Percentiles rank a stretch among this genome's conserved stretches.
Evolutionary conservation across 805 yeast species (phyloP).

Genomic region (Cyberlindnera mississippiensis): DNA sequence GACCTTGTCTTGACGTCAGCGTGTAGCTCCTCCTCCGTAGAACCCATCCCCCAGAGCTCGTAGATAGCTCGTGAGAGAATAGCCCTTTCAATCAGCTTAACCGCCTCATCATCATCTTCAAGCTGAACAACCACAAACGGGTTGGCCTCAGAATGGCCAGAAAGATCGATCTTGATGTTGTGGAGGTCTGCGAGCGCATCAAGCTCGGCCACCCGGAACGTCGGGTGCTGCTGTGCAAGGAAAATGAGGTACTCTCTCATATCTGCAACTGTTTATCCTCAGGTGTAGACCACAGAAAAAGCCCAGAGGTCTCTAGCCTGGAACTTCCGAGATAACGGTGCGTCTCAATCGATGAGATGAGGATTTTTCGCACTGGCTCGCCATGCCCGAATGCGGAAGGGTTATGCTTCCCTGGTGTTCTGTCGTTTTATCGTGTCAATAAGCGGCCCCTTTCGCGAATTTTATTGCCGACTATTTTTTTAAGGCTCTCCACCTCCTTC

Average conservation of each 20-base stretch:
- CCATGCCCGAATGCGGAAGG: neutral
- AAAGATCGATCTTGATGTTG: constrained; percentile 52
- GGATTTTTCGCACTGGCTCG: too few relatives aligned
- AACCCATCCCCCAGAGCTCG: constrained; percentile 80
- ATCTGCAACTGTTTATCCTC: neutral
- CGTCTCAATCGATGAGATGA: constrained; percentile 3
- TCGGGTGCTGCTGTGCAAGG: constrained; percentile 79
- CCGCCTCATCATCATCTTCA: constrained; percentile 64
- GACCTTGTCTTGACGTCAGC: constrained; percentile 32
- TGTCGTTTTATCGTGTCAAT: too few relatives aligned
- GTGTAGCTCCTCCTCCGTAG: constrained; percentile 54
- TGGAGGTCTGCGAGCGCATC: constrained; percentile 75
- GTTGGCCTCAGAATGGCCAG: constrained; percentile 48
- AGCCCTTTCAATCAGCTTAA: constrained; percentile 57
- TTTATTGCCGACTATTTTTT: neutral
- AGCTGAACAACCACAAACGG: constrained; percentile 75
- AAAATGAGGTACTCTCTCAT: constrained; percentile 68
- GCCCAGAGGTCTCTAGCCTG: too few relatives aligned
- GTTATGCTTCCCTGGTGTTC: too few relatives aligned
- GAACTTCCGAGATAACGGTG: too few relatives aligned
- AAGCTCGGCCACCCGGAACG: constrained; percentile 77
- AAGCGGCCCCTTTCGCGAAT: neutral
- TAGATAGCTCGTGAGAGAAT: constrained; percentile 72
- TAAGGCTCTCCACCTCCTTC: neutral
- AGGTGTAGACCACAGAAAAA: too few relatives aligned